A percentile compares a stretch with the other conserved stretches of the same genome.
Conservation (phyloP, 805 yeast genomes). For the Teunomyces cretensis region DNA sequence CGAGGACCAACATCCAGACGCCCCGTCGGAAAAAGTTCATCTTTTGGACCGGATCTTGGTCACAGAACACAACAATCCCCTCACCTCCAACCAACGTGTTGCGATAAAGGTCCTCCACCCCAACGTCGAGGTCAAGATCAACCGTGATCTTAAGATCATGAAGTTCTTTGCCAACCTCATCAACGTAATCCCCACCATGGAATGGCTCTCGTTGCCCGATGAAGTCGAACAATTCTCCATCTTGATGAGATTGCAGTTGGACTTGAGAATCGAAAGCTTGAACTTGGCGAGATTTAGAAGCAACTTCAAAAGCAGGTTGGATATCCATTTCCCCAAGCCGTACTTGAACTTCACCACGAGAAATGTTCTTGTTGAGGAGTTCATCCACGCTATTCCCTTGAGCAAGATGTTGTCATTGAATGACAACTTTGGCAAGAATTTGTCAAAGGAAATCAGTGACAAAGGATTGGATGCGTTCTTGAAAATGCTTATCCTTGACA, state of each 20-base stretch:
- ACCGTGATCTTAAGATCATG: conserved; percentile 85
- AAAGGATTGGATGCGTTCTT: conserved; percentile 88
- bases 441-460: conserved; percentile 71
- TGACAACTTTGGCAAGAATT: conserved; percentile 43
- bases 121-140: conserved; percentile 64
- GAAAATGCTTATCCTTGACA: conserved; percentile 89
- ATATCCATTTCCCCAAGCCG: conserved; percentile 80
- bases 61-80: conserved; percentile 31
- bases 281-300: conserved; percentile 71
- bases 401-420: conserved; percentile 57
- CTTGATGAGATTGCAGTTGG: conserved; percentile 86
- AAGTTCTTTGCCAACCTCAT: conserved; percentile 68
- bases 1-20: conserved; percentile 11
- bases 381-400: conserved; percentile 81
- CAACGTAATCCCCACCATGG: conserved; percentile 86
- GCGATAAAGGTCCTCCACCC: conserved; percentile 96
- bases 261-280: conserved; percentile 83
- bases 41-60: conserved; percentile 34
- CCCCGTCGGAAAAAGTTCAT: conserved; percentile 11
- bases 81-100: conserved; percentile 54
- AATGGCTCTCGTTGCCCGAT: conserved; percentile 93
- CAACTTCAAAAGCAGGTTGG: conserved; percentile 58
- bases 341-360: conserved; percentile 63
- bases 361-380: conserved; percentile 81
- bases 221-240: conserved; percentile 87